Evolutionary conservation across 495 filamentous ascomycete species (phyloP).

Genomic region (Hypoxylon subgilvum): DNA sequence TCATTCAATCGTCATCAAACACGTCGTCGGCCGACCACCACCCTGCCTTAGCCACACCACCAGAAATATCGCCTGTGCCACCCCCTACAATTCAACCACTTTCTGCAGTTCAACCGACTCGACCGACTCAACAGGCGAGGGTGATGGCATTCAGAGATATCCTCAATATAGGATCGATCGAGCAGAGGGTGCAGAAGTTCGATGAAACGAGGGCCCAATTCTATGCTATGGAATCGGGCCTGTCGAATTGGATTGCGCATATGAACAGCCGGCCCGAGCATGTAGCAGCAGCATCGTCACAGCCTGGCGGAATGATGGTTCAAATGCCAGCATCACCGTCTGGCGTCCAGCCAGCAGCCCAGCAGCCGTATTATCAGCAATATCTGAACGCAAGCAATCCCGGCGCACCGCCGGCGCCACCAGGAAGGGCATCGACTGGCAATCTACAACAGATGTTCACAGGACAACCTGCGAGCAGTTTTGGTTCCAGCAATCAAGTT

Average conservation of each 20-base stretch:
- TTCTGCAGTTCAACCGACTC: slow-evolving; percentile 25
- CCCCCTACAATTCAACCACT: slow-evolving; percentile 19
- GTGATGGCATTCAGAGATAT: slow-evolving; percentile 73
- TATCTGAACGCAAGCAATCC: slow-evolving; percentile 46
- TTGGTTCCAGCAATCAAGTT: slow-evolving; percentile 56
- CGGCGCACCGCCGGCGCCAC: slow-evolving; percentile 16
- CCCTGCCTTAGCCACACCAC: slow-evolving; percentile 39
- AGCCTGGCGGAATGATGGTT: slow-evolving; percentile 9
- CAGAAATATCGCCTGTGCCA: slow-evolving; percentile 4
- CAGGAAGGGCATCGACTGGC: slow-evolving; percentile 28
- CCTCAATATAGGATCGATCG: slow-evolving; percentile 61
- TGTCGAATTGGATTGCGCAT: slow-evolving; percentile 72
- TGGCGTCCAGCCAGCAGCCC: slow-evolving; percentile 26
- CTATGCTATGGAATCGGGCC: slow-evolving; percentile 71
- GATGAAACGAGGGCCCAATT: slow-evolving; percentile 73
- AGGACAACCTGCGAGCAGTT: slow-evolving; percentile 38
- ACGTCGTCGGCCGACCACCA: slow-evolving; percentile 48
- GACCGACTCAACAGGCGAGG: slow-evolving; percentile 45
- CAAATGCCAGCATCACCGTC: slow-evolving; percentile 36
- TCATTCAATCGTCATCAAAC: slow-evolving; percentile 40
- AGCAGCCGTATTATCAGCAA: slow-evolving; percentile 61
- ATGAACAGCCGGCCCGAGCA: slow-evolving; percentile 51
- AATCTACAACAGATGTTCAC: slow-evolving; percentile 33
- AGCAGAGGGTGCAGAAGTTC: slow-evolving; percentile 72
- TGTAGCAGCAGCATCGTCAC: slow-evolving; percentile 13